These are phyloP conservation scores for Biscutella laevigata DNA, from an alignment of 441 rosid genomes.

Conservation along the genomic window DNA sequence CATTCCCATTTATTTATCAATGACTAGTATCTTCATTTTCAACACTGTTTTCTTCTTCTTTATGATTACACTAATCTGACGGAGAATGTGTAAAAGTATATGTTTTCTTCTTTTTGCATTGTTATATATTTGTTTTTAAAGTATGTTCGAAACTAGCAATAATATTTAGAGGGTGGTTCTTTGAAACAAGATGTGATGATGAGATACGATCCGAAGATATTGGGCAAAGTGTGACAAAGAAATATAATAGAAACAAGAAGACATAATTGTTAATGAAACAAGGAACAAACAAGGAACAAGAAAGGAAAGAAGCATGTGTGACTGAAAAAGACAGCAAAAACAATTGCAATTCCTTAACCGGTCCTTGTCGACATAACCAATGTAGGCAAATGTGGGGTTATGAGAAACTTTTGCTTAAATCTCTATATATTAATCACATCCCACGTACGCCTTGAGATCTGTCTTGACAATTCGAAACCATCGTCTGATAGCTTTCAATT, in stretches of 20 bases:
- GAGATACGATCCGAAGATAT: conserved; percentile 12
- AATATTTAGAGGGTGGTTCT: conserved; percentile 14
- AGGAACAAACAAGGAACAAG: conserved; percentile 29
- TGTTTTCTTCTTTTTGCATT: not conserved
- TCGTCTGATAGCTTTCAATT: no score
- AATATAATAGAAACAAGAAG: conserved; percentile 16
- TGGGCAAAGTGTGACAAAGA: conserved; percentile 16
- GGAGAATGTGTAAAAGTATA: no score
- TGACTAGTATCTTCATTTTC: no score
- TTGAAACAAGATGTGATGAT: conserved; percentile 1
- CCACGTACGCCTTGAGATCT: conserved; percentile 6
- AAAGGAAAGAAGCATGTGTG: conserved; percentile 26
- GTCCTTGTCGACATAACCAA: conserved; percentile 26
- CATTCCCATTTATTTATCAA: not conserved
- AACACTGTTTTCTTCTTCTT: no score
- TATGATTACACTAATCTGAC: no score
- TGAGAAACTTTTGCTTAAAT: conserved; percentile 1
- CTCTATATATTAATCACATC: not conserved
- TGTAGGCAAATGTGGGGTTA: not conserved
- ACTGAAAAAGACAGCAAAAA: conserved; percentile 22
- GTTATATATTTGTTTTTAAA: not conserved
- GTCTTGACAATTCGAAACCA: not conserved
- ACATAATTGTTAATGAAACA: conserved; percentile 23
- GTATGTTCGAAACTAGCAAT: conserved; percentile 14
- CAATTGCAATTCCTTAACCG: conserved; percentile 22